These are phyloP conservation scores for Nemania abortiva DNA, from an alignment of 2,329 filamentous ascomycete species.

Conservation along the genomic window DNA sequence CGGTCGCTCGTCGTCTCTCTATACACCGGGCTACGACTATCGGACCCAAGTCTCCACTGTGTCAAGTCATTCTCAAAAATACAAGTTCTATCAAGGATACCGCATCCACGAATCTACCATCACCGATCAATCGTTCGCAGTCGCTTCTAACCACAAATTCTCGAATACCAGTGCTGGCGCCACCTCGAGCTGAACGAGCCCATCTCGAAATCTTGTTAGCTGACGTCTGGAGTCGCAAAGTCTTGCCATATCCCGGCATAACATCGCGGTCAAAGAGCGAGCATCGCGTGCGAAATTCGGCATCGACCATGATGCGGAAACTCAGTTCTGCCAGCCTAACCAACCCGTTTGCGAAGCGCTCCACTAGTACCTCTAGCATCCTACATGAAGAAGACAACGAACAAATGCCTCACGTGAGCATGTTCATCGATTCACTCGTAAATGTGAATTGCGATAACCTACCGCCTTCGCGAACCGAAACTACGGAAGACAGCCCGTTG, in stretches of 20 bases:
- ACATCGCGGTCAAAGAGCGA: constrained; percentile 73
- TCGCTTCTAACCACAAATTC: constrained; percentile 79
- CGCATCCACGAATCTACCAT: constrained; percentile 57
- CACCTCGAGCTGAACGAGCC: constrained; percentile 79
- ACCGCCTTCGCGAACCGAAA: constrained; percentile 31
- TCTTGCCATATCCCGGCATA: constrained; percentile 87
- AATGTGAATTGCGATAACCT: constrained; percentile 43
- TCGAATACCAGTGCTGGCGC: constrained; percentile 76
- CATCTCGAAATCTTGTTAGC: constrained; percentile 79
- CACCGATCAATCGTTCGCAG: constrained; percentile 80
- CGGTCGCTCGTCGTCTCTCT: constrained; percentile 75
- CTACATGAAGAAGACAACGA: constrained; percentile 50
- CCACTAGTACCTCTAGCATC: constrained; percentile 65
- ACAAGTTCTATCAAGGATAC: constrained; percentile 76
- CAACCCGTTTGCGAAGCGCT: constrained; percentile 79
- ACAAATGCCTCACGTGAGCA: constrained; percentile 39
- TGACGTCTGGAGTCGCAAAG: constrained; percentile 87
- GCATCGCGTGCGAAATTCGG: constrained; percentile 80
- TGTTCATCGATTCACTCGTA: constrained; percentile 43
- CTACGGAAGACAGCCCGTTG: constrained; percentile 39
- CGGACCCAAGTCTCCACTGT: constrained; percentile 74
- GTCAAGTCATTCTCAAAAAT: constrained; percentile 87
- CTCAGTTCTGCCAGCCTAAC: constrained; percentile 85
- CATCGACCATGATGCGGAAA: constrained; percentile 88
- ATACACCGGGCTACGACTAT: constrained; percentile 83